Evolutionary conservation across 2,329 filamentous ascomycete species (phyloP).

Genomic region (Curvularia sp.): DNA sequence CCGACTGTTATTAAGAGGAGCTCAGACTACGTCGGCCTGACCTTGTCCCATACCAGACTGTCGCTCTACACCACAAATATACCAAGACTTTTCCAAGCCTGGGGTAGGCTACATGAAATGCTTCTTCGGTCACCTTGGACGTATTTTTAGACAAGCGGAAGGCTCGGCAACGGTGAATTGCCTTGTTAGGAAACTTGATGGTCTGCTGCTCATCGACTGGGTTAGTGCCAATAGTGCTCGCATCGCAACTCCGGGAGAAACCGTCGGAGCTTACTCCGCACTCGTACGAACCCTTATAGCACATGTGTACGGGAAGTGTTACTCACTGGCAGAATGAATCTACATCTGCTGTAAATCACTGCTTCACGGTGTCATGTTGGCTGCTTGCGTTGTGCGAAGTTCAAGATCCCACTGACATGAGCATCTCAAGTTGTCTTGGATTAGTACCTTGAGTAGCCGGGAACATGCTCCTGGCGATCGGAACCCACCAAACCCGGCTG

Average conservation of each 20-base stretch:
- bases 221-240: slow-evolving; percentile 13
- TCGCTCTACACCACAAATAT: slow-evolving; percentile 6
- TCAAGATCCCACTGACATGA: not conserved
- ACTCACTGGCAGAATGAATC: not conserved
- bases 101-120: slow-evolving; percentile 8
- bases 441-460: not conserved
- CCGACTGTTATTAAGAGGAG: not conserved
- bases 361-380: not conserved
- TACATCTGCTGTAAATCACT: not conserved
- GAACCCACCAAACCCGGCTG: slow-evolving; percentile 9
- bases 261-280: slow-evolving; percentile 10
- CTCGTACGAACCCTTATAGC: not conserved
- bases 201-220: not conserved
- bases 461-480: slow-evolving; percentile 13
- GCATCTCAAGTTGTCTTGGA: not conserved
- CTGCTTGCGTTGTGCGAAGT: too few relatives aligned
- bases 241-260: slow-evolving; percentile 6
- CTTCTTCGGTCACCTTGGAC: slow-evolving; percentile 9
- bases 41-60: not conserved
- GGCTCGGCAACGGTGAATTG: slow-evolving; percentile 17
- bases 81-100: slow-evolving; percentile 2
- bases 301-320: not conserved
- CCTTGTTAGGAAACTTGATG: slow-evolving; percentile 7
- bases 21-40: not conserved
- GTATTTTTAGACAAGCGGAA: slow-evolving; percentile 9